A percentile compares a stretch with the other conserved stretches of the same genome.
Conservation (phyloP, 2,329 filamentous ascomycete species). For the Stenocarpella maydis region DNA sequence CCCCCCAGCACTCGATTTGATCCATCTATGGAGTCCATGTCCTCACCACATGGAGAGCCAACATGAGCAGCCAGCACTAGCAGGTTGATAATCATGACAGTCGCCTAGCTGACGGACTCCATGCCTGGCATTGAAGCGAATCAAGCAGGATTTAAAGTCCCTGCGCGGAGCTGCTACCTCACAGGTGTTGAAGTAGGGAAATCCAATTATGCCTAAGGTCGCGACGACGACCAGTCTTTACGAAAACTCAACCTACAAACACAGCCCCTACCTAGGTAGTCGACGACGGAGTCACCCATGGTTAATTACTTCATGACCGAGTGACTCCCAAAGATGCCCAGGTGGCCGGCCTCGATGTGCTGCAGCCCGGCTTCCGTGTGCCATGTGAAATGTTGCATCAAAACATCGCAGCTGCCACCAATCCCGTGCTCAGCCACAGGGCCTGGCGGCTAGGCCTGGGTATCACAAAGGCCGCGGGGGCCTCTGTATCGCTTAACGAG, state of each 20-base stretch:
- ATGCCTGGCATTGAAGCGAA: neutral
- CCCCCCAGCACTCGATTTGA: too few species aligned
- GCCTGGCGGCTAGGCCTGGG: too few species aligned
- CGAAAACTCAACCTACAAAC: neutral
- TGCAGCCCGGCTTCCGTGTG: too few species aligned
- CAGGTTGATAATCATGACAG: neutral
- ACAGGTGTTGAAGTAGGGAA: neutral
- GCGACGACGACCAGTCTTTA: constrained; percentile 1
- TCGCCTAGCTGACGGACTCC: neutral
- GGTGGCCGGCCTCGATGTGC: too few species aligned
- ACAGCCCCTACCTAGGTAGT: neutral
- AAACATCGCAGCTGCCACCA: too few species aligned
- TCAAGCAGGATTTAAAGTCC: neutral
- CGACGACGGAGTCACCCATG: too few species aligned
- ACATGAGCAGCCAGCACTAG: too few species aligned
- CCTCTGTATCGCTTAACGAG: too few species aligned
- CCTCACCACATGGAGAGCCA: neutral
- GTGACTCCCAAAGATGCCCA: too few species aligned
- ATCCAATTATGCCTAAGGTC: neutral
- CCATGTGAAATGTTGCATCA: too few species aligned
- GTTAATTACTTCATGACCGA: neutral
- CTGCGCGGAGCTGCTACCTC: neutral
- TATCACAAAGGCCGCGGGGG: too few species aligned
- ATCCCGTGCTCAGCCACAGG: too few species aligned
- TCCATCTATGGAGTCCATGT: neutral